phyloP scores from a whole-genome alignment of 169 alveolate species.

The Plasmodium yoelii region DNA sequence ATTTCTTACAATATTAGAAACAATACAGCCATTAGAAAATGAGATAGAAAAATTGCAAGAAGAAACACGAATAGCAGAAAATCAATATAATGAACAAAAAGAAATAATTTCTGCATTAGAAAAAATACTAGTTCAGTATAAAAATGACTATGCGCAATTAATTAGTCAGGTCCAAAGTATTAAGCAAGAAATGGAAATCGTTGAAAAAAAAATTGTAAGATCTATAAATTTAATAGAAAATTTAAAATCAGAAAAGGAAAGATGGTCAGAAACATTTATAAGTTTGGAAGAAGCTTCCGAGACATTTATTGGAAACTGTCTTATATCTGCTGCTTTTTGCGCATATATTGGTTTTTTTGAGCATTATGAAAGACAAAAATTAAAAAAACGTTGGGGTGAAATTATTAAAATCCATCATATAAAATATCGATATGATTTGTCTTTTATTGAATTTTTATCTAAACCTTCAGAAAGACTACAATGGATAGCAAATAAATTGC shows the following conservation, averaged over 20 bases:
- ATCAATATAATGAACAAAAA: conserved; percentile 88
- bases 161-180: conserved; percentile 93
- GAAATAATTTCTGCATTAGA: conserved; percentile 87
- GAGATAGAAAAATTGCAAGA: conserved; percentile 93
- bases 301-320: conserved; percentile 95
- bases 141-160: conserved; percentile 95
- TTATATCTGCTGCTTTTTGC: conserved; percentile 95
- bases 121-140: conserved; percentile 91
- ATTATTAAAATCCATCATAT: conserved; percentile 80
- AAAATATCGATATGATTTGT: conserved; percentile 88
- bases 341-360: conserved; percentile 96
- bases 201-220: conserved; percentile 94
- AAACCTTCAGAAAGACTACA: conserved; percentile 94
- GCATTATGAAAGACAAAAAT: conserved; percentile 65
- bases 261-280: conserved; percentile 93
- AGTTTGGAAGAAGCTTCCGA: conserved; percentile 78
- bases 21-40: conserved; percentile 95
- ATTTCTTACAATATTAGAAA: conserved; percentile 91
- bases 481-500: conserved; percentile 91
- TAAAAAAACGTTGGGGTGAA: conserved; percentile 79
- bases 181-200: conserved; percentile 94
- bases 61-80: conserved; percentile 91
- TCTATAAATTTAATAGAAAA: conserved; percentile 89
- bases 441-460: conserved; percentile 95
- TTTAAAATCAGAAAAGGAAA: conserved; percentile 92